Evolutionary conservation across 805 yeast species (phyloP).

Genomic region (Millerozyma acaciae): DNA sequence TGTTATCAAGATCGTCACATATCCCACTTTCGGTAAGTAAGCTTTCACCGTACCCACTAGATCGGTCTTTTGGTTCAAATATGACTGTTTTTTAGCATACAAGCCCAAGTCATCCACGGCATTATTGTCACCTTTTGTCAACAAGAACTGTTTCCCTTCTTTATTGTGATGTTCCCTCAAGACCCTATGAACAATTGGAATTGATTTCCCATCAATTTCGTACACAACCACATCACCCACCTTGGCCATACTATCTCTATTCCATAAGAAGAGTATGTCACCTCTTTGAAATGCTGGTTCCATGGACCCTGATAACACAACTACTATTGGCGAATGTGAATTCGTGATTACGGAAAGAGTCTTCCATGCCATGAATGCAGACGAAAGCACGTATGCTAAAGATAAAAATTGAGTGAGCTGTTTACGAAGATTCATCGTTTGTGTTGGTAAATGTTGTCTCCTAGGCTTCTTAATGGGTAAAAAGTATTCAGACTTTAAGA

Average conservation of each 20-base stretch:
- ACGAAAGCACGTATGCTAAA: constrained; percentile 74
- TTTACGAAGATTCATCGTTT: constrained; percentile 53
- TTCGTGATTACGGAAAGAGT: constrained; percentile 70
- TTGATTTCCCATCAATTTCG: constrained; percentile 69
- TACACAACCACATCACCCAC: constrained; percentile 96
- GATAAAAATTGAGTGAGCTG: constrained; percentile 64
- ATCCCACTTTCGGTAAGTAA: constrained; percentile 85
- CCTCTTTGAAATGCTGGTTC: constrained; percentile 99
- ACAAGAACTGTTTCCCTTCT: constrained; percentile 56
- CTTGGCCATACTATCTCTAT: constrained; percentile 58
- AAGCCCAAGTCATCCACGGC: constrained; percentile 85
- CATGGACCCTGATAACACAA: constrained; percentile 97
- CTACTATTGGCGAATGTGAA: constrained; percentile 91
- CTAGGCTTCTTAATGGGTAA: not conserved
- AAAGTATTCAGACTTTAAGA: too few species aligned
- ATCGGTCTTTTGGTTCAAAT: constrained; percentile 72
- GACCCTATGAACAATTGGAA: constrained; percentile 97
- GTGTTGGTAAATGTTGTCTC: not conserved
- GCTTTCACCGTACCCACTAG: constrained; percentile 91
- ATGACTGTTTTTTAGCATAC: constrained; percentile 71
- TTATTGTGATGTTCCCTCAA: constrained; percentile 70
- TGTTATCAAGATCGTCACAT: constrained; percentile 84
- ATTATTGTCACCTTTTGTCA: constrained; percentile 96
- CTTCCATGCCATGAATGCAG: constrained; percentile 93
- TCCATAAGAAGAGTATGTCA: constrained; percentile 88